Percentiles rank a stretch among this genome's conserved stretches.
phyloP scores from a whole-genome alignment of 1,139 yeast species.

The Kodamaea fungicola region DNA sequence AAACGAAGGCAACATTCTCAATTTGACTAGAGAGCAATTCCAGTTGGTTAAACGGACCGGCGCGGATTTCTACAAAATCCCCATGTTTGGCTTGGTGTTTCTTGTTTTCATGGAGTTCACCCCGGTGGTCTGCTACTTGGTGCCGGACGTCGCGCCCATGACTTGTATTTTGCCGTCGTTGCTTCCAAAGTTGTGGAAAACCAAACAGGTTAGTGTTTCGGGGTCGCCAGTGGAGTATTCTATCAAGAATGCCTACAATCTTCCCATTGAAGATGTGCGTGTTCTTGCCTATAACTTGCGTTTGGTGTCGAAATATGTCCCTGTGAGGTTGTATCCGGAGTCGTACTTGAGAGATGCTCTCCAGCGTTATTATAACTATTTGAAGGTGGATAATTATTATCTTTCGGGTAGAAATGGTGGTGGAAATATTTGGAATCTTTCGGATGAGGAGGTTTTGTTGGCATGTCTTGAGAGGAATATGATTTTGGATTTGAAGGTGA shows the following conservation, averaged over 20 bases:
- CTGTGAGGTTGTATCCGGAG: slow-evolving; percentile 35
- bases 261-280: slow-evolving; percentile 34
- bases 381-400: slow-evolving; percentile 50
- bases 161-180: slow-evolving; percentile 63
- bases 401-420: slow-evolving; percentile 36
- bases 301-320: slow-evolving; percentile 39
- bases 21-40: slow-evolving; percentile 51
- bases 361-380: slow-evolving; percentile 38
- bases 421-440: slow-evolving; percentile 50
- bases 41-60: slow-evolving; percentile 58
- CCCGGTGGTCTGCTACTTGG: slow-evolving; percentile 52
- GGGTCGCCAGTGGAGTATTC: slow-evolving; percentile 15
- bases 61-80: slow-evolving; percentile 56
- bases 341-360: slow-evolving; percentile 35
- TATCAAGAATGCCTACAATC: slow-evolving; percentile 40
- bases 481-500: slow-evolving; percentile 20
- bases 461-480: slow-evolving; percentile 52
- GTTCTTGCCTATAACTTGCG: slow-evolving; percentile 32
- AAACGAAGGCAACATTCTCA: slow-evolving; percentile 22
- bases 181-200: slow-evolving; percentile 35
- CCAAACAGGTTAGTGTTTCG: slow-evolving; percentile 7
- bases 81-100: slow-evolving; percentile 57
- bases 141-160: slow-evolving; percentile 66
- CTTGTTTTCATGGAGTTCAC: slow-evolving; percentile 61
- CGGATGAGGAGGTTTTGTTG: slow-evolving; percentile 39